Percentiles rank a stretch among this genome's conserved stretches.
phyloP scores from a whole-genome alignment of 495 filamentous ascomycete genomes.

The Penicillium fimorum region DNA sequence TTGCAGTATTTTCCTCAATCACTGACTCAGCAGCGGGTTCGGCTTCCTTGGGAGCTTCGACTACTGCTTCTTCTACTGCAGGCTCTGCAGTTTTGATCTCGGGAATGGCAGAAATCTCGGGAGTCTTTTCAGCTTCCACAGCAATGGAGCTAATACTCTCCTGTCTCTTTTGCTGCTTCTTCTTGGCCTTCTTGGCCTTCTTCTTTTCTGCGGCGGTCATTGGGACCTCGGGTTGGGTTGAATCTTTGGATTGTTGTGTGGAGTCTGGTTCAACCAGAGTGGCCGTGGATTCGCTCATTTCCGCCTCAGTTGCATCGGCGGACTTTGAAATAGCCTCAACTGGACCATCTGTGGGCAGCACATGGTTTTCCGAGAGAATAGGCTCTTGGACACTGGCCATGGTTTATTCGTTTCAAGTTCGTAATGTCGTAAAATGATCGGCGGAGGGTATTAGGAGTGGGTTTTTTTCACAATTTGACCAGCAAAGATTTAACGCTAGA shows the following conservation, averaged over 20 bases:
- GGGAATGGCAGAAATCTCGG: neutral
- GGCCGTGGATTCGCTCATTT: constrained; percentile 5
- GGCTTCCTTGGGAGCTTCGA: constrained; percentile 11
- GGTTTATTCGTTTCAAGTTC: constrained; percentile 9
- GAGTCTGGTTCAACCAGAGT: constrained; percentile 3
- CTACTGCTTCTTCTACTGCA: neutral
- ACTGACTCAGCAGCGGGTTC: neutral
- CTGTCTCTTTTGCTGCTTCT: constrained; percentile 10
- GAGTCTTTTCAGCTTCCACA: constrained; percentile 6
- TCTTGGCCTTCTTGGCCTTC: constrained; percentile 11
- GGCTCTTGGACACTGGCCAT: constrained; percentile 9
- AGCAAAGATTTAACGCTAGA: constrained; percentile 13
- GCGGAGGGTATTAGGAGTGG: neutral
- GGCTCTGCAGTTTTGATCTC: constrained; percentile 4
- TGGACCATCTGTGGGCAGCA: constrained; percentile 1
- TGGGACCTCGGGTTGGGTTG: constrained; percentile 5
- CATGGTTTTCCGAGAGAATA: constrained; percentile 5
- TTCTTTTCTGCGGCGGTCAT: constrained; percentile 10
- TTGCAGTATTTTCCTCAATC: constrained; percentile 6
- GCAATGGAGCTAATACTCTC: constrained; percentile 6
- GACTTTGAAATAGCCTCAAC: neutral
- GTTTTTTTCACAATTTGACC: constrained; percentile 11
- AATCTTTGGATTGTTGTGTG: constrained; percentile 2
- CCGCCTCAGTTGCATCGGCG: neutral
- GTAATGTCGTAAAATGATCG: constrained; percentile 12